A percentile compares a stretch with the other conserved stretches of the same genome.
Conservation (phyloP, 1,284 basidiomycete genomes). For the Chondrostereum purpureum region DNA sequence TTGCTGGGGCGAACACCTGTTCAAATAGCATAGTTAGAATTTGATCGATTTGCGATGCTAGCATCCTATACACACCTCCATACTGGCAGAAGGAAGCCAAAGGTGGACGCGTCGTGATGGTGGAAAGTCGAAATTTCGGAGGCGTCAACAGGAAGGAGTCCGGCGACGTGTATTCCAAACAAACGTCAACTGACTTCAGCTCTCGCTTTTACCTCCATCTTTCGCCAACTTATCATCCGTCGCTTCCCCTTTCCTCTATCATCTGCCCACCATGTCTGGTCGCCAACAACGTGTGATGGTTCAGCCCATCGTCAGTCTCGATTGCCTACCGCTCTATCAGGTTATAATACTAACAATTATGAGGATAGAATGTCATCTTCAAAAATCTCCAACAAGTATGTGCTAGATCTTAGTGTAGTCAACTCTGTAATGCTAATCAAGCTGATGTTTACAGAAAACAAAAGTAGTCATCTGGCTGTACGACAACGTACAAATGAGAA, state of each 20-base stretch:
- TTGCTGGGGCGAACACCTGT: constrained; percentile 55
- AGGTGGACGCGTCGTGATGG: constrained; percentile 27
- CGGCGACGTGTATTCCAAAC: not conserved
- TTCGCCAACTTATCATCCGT: constrained; percentile 18
- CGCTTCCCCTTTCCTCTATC: too few relatives aligned
- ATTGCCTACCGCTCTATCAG: constrained; percentile 16
- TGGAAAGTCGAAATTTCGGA: constrained; percentile 4
- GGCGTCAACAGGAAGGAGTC: constrained; percentile 12
- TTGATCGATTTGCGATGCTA: not conserved
- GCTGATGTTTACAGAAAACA: constrained; percentile 53
- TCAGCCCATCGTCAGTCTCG: constrained; percentile 82
- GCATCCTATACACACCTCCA: constrained; percentile 22
- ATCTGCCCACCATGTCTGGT: constrained; percentile 69
- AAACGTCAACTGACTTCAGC: constrained; percentile 5
- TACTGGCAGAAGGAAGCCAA: constrained; percentile 21
- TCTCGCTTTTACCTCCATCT: constrained; percentile 11
- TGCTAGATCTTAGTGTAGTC: too few relatives aligned
- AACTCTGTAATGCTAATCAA: constrained; percentile 3
- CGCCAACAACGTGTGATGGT: constrained; percentile 96
- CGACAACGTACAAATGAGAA: constrained; percentile 94
- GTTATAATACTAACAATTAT: constrained; percentile 3
- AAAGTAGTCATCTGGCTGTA: constrained; percentile 95
- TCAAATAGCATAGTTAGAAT: constrained; percentile 4
- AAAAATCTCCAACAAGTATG: constrained; percentile 88
- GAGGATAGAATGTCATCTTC: constrained; percentile 92